Evolutionary conservation across 164 flowering plant genomes (phyloP).

Genomic region (Liriodendron chinense): DNA sequence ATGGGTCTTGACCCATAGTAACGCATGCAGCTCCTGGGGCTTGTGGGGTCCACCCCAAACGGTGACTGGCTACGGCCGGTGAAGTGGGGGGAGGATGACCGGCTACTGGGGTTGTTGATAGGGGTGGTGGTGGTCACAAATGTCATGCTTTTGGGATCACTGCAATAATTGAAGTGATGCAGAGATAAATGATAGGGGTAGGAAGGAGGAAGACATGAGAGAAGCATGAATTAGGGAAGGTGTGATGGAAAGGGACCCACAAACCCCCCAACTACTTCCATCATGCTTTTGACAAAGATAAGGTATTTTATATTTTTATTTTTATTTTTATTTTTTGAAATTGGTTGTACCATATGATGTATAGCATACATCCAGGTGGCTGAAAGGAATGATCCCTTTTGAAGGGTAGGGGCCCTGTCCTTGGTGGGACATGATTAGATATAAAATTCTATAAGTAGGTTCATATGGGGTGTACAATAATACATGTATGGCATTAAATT

Average conservation of each 20-base stretch:
- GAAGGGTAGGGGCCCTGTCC: no score
- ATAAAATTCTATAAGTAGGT: no score
- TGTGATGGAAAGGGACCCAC: constrained; percentile 4
- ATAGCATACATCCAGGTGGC: no score
- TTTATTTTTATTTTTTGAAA: neutral
- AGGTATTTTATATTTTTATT: constrained; percentile 1
- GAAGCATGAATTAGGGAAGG: constrained; percentile 23
- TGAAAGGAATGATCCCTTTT: no score
- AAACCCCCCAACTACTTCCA: neutral
- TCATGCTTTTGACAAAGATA: constrained; percentile 19
- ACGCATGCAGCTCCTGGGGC: neutral
- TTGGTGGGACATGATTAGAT: no score
- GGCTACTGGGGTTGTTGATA: neutral
- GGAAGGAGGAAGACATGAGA: constrained; percentile 24
- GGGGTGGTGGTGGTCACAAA: constrained; percentile 34
- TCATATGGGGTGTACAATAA: no score
- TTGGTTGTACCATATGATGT: no score
- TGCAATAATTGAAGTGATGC: constrained; percentile 87
- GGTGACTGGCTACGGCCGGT: neutral
- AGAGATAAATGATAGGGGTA: constrained; percentile 61
- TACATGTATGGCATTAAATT: no score
- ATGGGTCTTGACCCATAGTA: neutral
- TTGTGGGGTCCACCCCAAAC: neutral
- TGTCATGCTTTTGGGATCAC: constrained; percentile 89
- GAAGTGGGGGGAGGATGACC: neutral